These are phyloP conservation scores for Dovyalis caffra DNA, from an alignment of 345 rosid species.

Conservation along the genomic window DNA sequence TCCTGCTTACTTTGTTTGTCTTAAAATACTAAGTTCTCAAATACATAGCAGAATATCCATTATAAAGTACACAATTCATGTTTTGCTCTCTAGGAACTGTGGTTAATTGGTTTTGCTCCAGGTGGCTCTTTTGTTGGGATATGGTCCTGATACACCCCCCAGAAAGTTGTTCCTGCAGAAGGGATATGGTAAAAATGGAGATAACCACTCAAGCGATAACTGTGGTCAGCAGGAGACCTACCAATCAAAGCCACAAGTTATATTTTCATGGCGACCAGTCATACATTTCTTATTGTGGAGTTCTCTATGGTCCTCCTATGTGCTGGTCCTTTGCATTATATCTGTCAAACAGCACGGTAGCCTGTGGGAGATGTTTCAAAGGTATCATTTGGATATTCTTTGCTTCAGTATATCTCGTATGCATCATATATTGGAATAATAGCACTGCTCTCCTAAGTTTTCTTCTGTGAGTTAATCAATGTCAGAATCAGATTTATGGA, in stretches of 20 bases:
- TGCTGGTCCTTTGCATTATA: conserved; percentile 60
- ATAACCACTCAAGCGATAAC: conserved; percentile 28
- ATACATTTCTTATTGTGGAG: conserved; percentile 65
- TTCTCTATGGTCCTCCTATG: conserved; percentile 62
- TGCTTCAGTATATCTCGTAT: background rate
- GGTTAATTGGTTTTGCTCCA: conserved; percentile 33
- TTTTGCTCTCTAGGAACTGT: background rate
- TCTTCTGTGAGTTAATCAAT: background rate
- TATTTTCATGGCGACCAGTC: conserved; percentile 59
- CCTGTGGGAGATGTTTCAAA: conserved; percentile 75
- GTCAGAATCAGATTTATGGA: background rate
- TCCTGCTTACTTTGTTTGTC: background rate
- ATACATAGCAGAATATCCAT: background rate
- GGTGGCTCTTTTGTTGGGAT: conserved; percentile 70
- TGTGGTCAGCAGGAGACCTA: conserved; percentile 22
- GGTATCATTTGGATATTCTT: conserved; percentile 44
- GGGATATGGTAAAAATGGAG: conserved; percentile 26
- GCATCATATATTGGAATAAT: background rate
- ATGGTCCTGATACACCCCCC: conserved; percentile 87
- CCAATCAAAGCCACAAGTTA: conserved; percentile 25
- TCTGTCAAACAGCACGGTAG: conserved; percentile 66
- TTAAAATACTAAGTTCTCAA: conserved; percentile 7
- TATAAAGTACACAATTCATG: background rate
- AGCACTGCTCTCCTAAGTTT: background rate
- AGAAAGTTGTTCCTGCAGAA: conserved; percentile 55